Percentiles rank a stretch among this genome's conserved stretches.
Evolutionary conservation across 192 early-diverging fungal species (phyloP).

Genomic region (Thoreauomyces humboldtii): DNA sequence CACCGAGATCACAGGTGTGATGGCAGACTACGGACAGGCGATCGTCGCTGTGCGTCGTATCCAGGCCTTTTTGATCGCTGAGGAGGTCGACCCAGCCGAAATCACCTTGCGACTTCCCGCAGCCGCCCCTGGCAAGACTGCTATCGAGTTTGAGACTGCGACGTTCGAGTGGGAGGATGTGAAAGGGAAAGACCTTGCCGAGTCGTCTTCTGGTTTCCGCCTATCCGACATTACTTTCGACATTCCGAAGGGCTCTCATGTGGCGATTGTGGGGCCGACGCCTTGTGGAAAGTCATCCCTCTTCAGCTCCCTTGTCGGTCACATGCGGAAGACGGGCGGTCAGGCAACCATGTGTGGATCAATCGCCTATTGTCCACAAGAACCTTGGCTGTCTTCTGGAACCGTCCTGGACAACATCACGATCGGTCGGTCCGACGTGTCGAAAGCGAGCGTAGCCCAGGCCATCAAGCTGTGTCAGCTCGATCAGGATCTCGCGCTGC

Average conservation of each 20-base stretch:
- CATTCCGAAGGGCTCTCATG: constrained; percentile 52
- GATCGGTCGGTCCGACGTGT: too few species aligned
- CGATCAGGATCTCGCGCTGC: constrained; percentile 27
- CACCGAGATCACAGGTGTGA: constrained; percentile 53
- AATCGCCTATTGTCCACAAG: constrained; percentile 50
- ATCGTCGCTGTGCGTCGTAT: not conserved
- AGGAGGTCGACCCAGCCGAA: constrained; percentile 35
- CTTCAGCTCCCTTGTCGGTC: constrained; percentile 56
- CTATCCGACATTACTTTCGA: constrained; percentile 15
- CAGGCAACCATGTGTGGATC: constrained; percentile 14
- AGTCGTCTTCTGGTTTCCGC: constrained; percentile 41
- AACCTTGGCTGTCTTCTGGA: constrained; percentile 38
- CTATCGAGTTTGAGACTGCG: constrained; percentile 12
- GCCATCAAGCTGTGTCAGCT: constrained; percentile 25
- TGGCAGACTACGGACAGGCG: constrained; percentile 45
- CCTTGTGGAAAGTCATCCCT: constrained; percentile 82
- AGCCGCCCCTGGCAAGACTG: not conserved
- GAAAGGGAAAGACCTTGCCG: constrained; percentile 40
- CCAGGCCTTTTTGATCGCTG: not conserved
- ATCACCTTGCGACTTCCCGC: not conserved
- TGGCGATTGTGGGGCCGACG: constrained; percentile 75
- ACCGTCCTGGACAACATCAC: constrained; percentile 41
- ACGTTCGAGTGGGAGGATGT: constrained; percentile 25
- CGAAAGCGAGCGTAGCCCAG: constrained; percentile 14
- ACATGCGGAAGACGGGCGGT: constrained; percentile 58